phyloP scores from a whole-genome alignment of 768 basidiomycete genomes.

The Porpolomopsis calyptriformis region DNA sequence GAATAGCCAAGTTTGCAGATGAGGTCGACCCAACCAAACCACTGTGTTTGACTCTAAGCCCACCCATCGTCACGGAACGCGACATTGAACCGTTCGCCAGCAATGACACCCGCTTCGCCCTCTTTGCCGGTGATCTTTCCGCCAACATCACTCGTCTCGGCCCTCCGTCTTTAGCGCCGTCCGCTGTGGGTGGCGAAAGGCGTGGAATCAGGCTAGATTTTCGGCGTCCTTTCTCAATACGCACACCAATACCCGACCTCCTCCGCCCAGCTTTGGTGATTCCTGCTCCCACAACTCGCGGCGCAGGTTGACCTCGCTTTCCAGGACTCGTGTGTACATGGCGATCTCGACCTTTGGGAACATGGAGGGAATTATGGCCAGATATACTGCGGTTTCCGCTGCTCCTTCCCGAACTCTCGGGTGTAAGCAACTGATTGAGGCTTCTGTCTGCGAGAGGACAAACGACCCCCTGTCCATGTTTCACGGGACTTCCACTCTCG shows the following conservation, averaged over 20 bases:
- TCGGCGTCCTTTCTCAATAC: slow-evolving; percentile 60
- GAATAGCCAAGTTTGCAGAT: slow-evolving; percentile 22
- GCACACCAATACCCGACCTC: slow-evolving; percentile 67
- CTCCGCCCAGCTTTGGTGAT: slow-evolving; percentile 36
- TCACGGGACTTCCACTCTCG: slow-evolving; percentile 35
- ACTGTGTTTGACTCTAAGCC: slow-evolving; percentile 10
- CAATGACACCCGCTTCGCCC: slow-evolving; percentile 47
- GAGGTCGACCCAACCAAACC: slow-evolving; percentile 19
- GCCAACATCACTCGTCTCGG: slow-evolving; percentile 18
- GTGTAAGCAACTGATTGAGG: slow-evolving; percentile 39
- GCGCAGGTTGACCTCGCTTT: slow-evolving; percentile 43
- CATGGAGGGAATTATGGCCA: slow-evolving; percentile 18
- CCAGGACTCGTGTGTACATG: slow-evolving; percentile 31
- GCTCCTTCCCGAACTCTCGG: slow-evolving; percentile 21
- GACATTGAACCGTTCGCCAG: slow-evolving; percentile 28
- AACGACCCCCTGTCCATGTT: slow-evolving; percentile 15
- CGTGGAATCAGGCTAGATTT: slow-evolving; percentile 78
- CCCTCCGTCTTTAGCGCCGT: slow-evolving; percentile 21
- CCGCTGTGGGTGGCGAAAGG: slow-evolving; percentile 36
- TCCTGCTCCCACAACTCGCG: slow-evolving; percentile 19
- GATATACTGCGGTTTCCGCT: neutral
- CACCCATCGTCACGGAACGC: slow-evolving; percentile 21
- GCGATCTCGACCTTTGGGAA: slow-evolving; percentile 32
- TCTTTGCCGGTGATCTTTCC: slow-evolving; percentile 46
- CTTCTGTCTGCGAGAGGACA: slow-evolving; percentile 56